Evolutionary conservation across 2,329 filamentous ascomycete genomes (phyloP).

Genomic region (Paracorniculantispora psalliotae): DNA sequence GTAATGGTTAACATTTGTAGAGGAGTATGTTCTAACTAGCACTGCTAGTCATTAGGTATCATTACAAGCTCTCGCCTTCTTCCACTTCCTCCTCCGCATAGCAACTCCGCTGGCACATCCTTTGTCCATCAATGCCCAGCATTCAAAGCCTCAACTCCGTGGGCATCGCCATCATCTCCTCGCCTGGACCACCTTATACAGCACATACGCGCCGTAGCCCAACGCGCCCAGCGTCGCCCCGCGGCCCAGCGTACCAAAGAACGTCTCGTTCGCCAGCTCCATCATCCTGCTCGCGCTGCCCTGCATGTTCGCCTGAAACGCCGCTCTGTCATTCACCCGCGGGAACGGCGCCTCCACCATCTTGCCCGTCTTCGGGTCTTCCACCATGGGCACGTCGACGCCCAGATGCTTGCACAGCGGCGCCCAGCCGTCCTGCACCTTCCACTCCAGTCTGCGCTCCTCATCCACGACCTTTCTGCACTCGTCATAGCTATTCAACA

Average conservation of each 20-base stretch:
- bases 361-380: constrained; percentile 23
- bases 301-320: constrained; percentile 10
- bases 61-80: no score
- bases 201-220: neutral
- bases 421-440: constrained; percentile 35
- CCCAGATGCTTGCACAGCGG: constrained; percentile 37
- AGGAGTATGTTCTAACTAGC: no score
- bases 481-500: constrained; percentile 32
- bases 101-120: no score
- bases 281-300: constrained; percentile 9
- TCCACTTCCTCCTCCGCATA: no score
- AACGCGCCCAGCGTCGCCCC: neutral
- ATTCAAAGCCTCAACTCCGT: no score
- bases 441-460: constrained; percentile 33
- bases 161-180: neutral
- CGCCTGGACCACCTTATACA: neutral
- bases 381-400: constrained; percentile 31
- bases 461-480: constrained; percentile 29
- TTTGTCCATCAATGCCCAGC: no score
- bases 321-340: constrained; percentile 18
- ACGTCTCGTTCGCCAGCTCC: neutral
- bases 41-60: no score
- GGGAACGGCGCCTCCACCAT: constrained; percentile 19
- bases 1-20: no score
- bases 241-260: neutral